Percentiles rank a stretch among this genome's conserved stretches.
phyloP scores from a whole-genome alignment of 306 rosid species.

The Vachellia collinsii region DNA sequence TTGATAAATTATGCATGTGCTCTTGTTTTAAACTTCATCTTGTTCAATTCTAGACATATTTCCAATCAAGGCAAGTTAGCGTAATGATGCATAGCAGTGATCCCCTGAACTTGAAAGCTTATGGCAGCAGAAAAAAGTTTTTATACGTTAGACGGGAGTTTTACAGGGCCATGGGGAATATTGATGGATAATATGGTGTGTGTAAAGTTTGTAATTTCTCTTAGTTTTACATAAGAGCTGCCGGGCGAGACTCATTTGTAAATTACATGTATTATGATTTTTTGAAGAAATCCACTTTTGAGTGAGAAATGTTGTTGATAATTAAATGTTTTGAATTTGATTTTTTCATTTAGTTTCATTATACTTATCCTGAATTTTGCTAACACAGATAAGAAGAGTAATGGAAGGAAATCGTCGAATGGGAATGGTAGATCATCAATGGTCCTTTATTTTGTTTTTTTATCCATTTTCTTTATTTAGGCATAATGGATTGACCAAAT shows the following conservation, averaged over 20 bases:
- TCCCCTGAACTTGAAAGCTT: background rate
- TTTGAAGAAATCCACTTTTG: conserved; percentile 22
- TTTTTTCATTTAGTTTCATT: conserved; percentile 23
- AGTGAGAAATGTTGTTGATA: conserved; percentile 19
- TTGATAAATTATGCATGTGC: background rate
- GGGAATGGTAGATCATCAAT: conserved; percentile 90
- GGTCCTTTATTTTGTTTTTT: conserved; percentile 27
- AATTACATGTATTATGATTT: conserved; percentile 29
- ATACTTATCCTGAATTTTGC: background rate
- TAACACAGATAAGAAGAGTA: conserved; percentile 85
- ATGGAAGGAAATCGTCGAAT: conserved; percentile 98
- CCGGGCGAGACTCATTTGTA: conserved; percentile 2
- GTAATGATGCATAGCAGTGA: background rate
- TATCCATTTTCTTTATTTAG: conserved; percentile 34
- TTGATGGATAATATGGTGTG: conserved; percentile 12
- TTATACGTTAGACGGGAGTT: background rate
- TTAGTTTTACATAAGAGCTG: conserved; percentile 19
- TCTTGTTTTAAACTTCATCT: conserved; percentile 23
- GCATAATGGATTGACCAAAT: conserved; percentile 33
- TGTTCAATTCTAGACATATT: conserved; percentile 17
- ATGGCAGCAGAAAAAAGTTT: background rate
- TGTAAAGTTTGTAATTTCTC: conserved; percentile 18
- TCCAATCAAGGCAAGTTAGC: background rate
- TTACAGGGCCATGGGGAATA: conserved; percentile 11
- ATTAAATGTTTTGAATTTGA: conserved; percentile 32